These are phyloP conservation scores for Draba incana DNA, from an alignment of 345 rosid genomes.

Conservation along the genomic window DNA sequence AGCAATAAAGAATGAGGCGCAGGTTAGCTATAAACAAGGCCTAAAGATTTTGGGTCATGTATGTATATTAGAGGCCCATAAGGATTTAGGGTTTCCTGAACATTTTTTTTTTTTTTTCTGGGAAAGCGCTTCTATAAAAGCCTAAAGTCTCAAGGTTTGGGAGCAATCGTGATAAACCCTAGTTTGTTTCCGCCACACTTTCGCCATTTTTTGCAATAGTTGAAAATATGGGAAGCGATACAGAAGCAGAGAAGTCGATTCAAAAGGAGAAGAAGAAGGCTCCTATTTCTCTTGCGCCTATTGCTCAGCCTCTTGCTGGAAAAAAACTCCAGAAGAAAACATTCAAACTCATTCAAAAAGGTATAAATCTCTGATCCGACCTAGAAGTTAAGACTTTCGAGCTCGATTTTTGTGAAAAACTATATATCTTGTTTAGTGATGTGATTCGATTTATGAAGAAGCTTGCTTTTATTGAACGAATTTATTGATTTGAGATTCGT, in stretches of 20 bases:
- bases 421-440: not conserved
- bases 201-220: not conserved
- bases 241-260: conserved; percentile 66
- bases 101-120: not conserved
- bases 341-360: conserved; percentile 87
- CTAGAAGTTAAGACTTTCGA: not conserved
- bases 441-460: no score
- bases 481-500: not conserved
- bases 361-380: conserved; percentile 36
- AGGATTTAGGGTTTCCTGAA: conserved; percentile 18
- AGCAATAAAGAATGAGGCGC: no score
- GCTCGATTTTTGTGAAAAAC: not conserved
- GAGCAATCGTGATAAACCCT: conserved; percentile 25
- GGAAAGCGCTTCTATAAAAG: conserved; percentile 32
- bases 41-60: not conserved
- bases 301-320: conserved; percentile 91
- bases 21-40: not conserved
- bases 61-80: conserved; percentile 8
- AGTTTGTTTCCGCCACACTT: conserved; percentile 33
- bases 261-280: conserved; percentile 60
- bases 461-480: no score
- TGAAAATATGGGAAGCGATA: conserved; percentile 71
- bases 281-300: conserved; percentile 72
- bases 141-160: not conserved
- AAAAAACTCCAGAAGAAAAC: conserved; percentile 86